Evolutionary conservation across 352 stramenopile genomes (phyloP).

Genomic region (Phytopythium cucurbitacearum): DNA sequence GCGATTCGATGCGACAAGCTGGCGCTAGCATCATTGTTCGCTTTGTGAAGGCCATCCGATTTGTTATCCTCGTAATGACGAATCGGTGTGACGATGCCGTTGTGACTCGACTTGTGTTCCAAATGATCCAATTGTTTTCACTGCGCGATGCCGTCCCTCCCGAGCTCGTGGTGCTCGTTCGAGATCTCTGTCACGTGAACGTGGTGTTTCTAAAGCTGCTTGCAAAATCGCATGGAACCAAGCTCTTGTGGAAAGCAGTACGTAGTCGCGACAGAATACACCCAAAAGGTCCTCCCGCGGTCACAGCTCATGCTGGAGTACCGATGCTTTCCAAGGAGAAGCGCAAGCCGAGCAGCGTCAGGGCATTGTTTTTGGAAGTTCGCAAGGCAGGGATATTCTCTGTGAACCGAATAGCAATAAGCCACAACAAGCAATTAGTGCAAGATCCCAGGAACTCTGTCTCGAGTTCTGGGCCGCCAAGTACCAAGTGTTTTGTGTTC

Average conservation of each 20-base stretch:
- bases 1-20: too few relatives aligned
- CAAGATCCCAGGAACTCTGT: too few relatives aligned
- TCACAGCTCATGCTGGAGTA: too few relatives aligned
- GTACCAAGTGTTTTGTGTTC: slow-evolving; percentile 17
- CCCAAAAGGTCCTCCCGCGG: too few relatives aligned
- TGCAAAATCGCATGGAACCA: slow-evolving; percentile 31
- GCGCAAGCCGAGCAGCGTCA: too few relatives aligned
- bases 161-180: slow-evolving; percentile 33
- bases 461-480: not conserved
- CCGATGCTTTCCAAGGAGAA: too few relatives aligned
- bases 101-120: slow-evolving; percentile 31
- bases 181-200: slow-evolving; percentile 29
- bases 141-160: slow-evolving; percentile 27
- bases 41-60: slow-evolving; percentile 27
- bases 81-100: slow-evolving; percentile 32
- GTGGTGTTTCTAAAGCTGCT: slow-evolving; percentile 39
- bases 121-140: slow-evolving; percentile 43
- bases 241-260: slow-evolving; percentile 45
- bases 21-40: slow-evolving; percentile 2
- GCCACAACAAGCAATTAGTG: too few relatives aligned
- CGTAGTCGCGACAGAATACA: slow-evolving; percentile 18
- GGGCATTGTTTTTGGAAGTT: too few relatives aligned
- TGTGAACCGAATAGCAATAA: too few relatives aligned
- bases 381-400: too few relatives aligned
- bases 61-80: slow-evolving; percentile 34